phyloP scores from a whole-genome alignment of 371 early-diverging fungal genomes.

The Rhizopus microsporus region DNA sequence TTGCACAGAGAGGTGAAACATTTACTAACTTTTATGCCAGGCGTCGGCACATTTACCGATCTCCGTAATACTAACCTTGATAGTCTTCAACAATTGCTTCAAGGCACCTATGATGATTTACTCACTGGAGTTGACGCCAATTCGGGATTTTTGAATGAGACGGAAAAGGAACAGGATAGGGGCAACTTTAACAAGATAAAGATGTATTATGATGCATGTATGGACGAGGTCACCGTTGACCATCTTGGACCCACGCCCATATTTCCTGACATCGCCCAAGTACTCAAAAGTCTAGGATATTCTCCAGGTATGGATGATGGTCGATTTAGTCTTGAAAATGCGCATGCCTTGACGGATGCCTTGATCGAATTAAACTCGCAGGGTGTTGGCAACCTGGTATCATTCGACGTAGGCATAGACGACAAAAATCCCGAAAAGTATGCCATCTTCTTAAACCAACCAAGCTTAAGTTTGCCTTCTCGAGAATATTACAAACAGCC shows the following conservation, averaged over 20 bases:
- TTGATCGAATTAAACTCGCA: slow-evolving; percentile 11
- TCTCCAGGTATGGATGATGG: not conserved
- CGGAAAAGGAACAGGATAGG: slow-evolving; percentile 26
- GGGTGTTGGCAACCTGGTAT: slow-evolving; percentile 29
- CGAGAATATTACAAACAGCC: slow-evolving; percentile 56
- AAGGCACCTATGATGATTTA: slow-evolving; percentile 26
- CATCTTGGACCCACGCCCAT: slow-evolving; percentile 53
- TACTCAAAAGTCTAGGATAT: slow-evolving; percentile 8
- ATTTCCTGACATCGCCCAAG: slow-evolving; percentile 9
- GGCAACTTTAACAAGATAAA: slow-evolving; percentile 49
- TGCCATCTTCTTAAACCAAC: slow-evolving; percentile 41
- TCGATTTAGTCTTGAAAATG: slow-evolving; percentile 3
- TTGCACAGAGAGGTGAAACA: not conserved
- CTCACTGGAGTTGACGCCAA: slow-evolving; percentile 2
- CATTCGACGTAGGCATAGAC: slow-evolving; percentile 39
- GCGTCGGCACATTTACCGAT: slow-evolving; percentile 30
- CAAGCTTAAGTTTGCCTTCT: slow-evolving; percentile 50
- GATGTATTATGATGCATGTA: slow-evolving; percentile 53
- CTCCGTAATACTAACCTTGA: slow-evolving; percentile 36
- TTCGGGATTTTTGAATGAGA: not conserved
- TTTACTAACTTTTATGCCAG: slow-evolving; percentile 7
- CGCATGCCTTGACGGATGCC: slow-evolving; percentile 5
- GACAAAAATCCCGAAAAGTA: slow-evolving; percentile 41
- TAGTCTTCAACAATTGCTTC: slow-evolving; percentile 23
- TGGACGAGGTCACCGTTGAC: slow-evolving; percentile 48